Evolutionary conservation across 176 grass and related monocot genomes (phyloP), one percentile per base, ranked within the genome.

Genomic region (Puya raimondii): DNA sequence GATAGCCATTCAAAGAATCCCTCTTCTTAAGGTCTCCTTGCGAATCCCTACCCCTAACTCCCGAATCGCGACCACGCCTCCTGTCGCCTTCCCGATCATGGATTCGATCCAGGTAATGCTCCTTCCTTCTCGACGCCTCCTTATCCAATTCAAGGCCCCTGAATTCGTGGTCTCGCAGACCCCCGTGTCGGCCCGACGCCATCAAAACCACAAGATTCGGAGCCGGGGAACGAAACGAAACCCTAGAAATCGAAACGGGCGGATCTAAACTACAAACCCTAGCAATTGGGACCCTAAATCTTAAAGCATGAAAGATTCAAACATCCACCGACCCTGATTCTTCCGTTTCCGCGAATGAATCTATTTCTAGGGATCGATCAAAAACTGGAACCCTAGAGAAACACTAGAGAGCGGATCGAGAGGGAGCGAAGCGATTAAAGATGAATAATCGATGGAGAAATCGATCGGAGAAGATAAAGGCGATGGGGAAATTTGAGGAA

Each of bases 41-140:
- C 16, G 13, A 17, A 67, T 67, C 65, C 65, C 65, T 67, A 67
- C 33, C 42, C 65, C 65, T 67, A 49, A n/a, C 65, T 10, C 33
- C 27, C 14, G n/a, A 47, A 67, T 67, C 78, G 0, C 47, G 61
- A 9, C 70, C 78, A 22, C 61, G 70, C 42, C 72, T 50, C 3
- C 63, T 64, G 23, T 77, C 70, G 18, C 65, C 42, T 47, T 56
- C 71, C 12, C 52, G 53, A 27, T 69, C 47, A 3, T 70, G 27
- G 53, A 52, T 16, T 16, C 33, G 33, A 67, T 22, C 67, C 33
- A 49, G 58, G 12, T 51, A 69, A 64, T 75, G 9, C 14, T 84
- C 86, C 74, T 75, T 81, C 25, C 86, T 81, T 25, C 78, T 84
- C 51, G 78, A 84, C 42, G 25, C 74, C 22, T 71, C 78, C 13